Evolutionary conservation across 495 filamentous ascomycete genomes (phyloP), one percentile per base, ranked within the genome.

Genomic region (Aspergillus incahuasiensis): DNA sequence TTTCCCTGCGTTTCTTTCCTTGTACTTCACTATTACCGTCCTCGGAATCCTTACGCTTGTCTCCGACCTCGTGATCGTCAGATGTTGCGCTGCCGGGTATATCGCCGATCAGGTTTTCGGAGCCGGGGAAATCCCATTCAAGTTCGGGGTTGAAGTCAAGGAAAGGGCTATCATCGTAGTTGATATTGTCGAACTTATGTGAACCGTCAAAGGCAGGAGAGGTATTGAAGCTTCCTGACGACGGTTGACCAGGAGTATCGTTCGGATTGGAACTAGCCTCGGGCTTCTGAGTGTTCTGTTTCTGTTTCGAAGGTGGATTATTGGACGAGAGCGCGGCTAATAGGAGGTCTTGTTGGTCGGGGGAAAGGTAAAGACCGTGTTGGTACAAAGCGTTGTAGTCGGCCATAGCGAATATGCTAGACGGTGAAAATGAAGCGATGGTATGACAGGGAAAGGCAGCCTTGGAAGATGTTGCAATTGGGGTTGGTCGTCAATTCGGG

Each of bases 241-340:
- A 62, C 22, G 63, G 45, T 35, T 67, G 61, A 52, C 66, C 73
- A 4, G 68, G 77, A 40, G 77, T 72, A 40, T 62, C 47, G 4
- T 58, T 60, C 5, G 51, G 56, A 28, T 61, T 57, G 15, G 61
- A 54, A 25, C 68, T 67, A 21, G 65, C 63, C 45, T 59, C 65
- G 39, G 68, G 65, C 40, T 57, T 65, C 48, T 56, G 63, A 20
- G 60, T 65, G 35, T 56, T 68, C 11, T 55, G 50, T 22, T 65
- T 61, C 25, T 66, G 67, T 46, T 70, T 73, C 24, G 66, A 61
- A 52, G 63, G 57, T 54, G 79, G 72, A 20, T 74, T 77, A 70
- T 92, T 92, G 51, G 92, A 95, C 44, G 86, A 86, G 59, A 98
- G 83, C 20, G 94, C 92, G 43, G 90, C 89, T 39, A 91, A 85